phyloP scores from a whole-genome alignment of 2,329 filamentous ascomycete genomes.

The Cercospora sp. region DNA sequence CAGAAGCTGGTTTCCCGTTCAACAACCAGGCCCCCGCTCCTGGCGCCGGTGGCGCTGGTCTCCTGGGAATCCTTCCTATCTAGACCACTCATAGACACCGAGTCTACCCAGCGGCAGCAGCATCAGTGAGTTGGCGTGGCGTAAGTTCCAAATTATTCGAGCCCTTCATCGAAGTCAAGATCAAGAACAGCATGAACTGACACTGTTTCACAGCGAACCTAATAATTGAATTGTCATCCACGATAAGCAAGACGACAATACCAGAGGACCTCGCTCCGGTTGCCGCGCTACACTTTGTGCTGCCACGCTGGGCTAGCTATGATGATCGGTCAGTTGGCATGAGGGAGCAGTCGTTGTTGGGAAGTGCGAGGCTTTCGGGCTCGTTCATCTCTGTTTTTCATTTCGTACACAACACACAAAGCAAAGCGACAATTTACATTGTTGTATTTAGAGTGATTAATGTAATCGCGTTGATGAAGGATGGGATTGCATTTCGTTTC shows the following conservation, averaged over 20 bases:
- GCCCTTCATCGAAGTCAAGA: no score
- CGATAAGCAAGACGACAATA: background rate
- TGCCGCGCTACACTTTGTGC: background rate
- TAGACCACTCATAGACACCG: background rate
- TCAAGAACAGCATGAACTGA: background rate
- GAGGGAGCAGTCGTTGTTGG: background rate
- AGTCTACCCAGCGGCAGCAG: background rate
- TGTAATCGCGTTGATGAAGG: background rate
- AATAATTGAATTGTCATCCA: background rate
- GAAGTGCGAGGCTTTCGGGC: background rate
- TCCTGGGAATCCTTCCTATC: background rate
- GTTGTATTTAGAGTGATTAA: background rate
- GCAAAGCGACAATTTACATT: background rate
- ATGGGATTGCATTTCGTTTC: background rate
- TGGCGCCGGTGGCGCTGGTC: background rate
- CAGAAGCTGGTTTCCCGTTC: background rate
- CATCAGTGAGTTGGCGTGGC: no score
- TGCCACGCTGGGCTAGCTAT: background rate
- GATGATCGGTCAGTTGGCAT: background rate
- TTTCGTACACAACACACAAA: background rate
- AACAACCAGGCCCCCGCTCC: background rate
- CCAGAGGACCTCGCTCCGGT: background rate
- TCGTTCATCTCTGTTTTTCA: background rate
- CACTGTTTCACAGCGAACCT: background rate
- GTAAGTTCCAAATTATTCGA: no score